phyloP scores from a whole-genome alignment of 306 rosid genomes.

The Lathyrus tuberosus region DNA sequence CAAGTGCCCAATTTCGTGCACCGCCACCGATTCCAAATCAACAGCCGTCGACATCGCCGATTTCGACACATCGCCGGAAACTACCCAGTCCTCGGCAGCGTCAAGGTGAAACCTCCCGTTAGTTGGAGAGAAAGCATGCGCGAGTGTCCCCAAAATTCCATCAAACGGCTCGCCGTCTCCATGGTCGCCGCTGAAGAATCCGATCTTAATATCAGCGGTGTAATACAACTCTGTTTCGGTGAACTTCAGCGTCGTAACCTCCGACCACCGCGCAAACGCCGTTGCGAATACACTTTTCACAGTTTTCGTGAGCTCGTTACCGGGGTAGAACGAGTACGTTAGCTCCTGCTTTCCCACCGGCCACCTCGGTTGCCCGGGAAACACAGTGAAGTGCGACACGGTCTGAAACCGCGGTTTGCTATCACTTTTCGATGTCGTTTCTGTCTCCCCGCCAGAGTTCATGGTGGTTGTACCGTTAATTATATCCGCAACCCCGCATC shows the following conservation, averaged over 20 bases:
- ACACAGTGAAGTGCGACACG: constrained; percentile 65
- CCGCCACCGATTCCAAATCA: constrained; percentile 87
- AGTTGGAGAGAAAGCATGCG: constrained; percentile 89
- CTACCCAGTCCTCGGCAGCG: constrained; percentile 72
- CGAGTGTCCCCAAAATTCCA: constrained; percentile 73
- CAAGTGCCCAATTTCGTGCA: constrained; percentile 89
- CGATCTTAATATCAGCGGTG: constrained; percentile 61
- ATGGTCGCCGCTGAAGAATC: constrained; percentile 71
- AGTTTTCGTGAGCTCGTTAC: constrained; percentile 41
- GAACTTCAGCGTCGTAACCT: constrained; percentile 63
- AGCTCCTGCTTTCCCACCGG: constrained; percentile 52
- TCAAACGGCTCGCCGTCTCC: constrained; percentile 92
- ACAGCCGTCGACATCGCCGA: constrained; percentile 55
- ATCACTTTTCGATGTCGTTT: not conserved
- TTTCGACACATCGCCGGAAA: constrained; percentile 55
- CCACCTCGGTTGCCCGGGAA: constrained; percentile 71
- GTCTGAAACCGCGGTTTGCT: constrained; percentile 50
- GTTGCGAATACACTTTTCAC: constrained; percentile 53
- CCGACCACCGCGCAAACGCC: constrained; percentile 75
- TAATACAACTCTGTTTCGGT: constrained; percentile 35
- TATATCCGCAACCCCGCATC: constrained; percentile 78
- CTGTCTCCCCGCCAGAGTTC: constrained; percentile 58
- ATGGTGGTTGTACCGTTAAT: constrained; percentile 66
- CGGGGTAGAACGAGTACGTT: constrained; percentile 66
- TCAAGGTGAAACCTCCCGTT: constrained; percentile 78